These are phyloP conservation scores for Ramularia endophylla DNA, from an alignment of 2,329 filamentous ascomycete genomes.

Conservation along the genomic window DNA sequence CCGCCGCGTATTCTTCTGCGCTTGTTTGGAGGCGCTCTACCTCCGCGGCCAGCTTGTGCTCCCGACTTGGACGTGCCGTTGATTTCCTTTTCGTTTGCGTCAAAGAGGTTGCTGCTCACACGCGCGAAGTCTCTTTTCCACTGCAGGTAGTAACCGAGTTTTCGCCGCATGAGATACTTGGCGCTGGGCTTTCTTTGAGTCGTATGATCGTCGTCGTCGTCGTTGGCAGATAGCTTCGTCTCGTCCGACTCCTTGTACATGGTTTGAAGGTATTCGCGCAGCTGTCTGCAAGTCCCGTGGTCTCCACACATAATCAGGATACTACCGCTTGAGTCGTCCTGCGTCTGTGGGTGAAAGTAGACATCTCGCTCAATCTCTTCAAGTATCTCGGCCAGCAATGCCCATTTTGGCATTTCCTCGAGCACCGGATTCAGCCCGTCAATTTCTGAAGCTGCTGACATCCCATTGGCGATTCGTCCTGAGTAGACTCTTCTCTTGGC, in stretches of 20 bases:
- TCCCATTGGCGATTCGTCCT: conserved; percentile 58
- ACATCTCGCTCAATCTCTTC: conserved; percentile 89
- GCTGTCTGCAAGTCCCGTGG: conserved; percentile 74
- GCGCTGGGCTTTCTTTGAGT: conserved; percentile 56
- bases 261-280: conserved; percentile 84
- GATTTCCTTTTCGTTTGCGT: conserved; percentile 72
- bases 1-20: conserved; percentile 78
- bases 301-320: conserved; percentile 96
- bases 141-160: conserved; percentile 74
- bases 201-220: conserved; percentile 42
- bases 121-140: conserved; percentile 90
- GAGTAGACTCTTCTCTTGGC: conserved; percentile 84
- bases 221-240: conserved; percentile 40
- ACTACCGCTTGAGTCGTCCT: conserved; percentile 82
- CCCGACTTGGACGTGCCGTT: conserved; percentile 52
- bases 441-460: conserved; percentile 45
- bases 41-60: conserved; percentile 45
- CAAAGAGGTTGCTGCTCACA: conserved; percentile 71
- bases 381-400: conserved; percentile 77
- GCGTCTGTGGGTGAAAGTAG: conserved; percentile 70
- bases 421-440: conserved; percentile 71
- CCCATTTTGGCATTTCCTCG: conserved; percentile 95
- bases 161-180: conserved; percentile 83
- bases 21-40: conserved; percentile 74
- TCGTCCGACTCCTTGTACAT: conserved; percentile 55